phyloP scores from a whole-genome alignment of 345 rosid species.

The Citrus mangshanensis region DNA sequence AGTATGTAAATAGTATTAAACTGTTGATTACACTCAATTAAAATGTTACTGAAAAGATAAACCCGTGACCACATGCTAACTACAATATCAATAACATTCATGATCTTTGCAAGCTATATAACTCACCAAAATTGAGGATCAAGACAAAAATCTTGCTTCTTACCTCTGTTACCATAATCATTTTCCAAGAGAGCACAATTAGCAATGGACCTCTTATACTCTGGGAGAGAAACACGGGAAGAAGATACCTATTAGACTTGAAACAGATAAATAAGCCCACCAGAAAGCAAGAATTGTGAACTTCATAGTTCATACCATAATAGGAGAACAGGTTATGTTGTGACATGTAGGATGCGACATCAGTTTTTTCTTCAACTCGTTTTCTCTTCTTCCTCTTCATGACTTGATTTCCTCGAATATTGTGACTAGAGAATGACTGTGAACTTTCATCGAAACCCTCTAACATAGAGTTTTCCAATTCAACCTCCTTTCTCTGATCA shows the following conservation, averaged over 20 bases:
- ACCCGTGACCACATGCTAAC: neutral
- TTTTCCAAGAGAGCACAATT: slow-evolving; percentile 37
- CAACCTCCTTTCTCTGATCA: slow-evolving; percentile 42
- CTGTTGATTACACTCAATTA: neutral
- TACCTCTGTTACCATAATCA: slow-evolving; percentile 50
- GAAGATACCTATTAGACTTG: slow-evolving; percentile 13
- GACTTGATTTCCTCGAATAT: slow-evolving; percentile 32
- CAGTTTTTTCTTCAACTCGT: slow-evolving; percentile 58
- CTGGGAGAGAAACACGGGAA: slow-evolving; percentile 32
- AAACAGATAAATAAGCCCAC: slow-evolving; percentile 3
- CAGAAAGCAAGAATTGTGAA: slow-evolving; percentile 14
- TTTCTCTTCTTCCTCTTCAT: slow-evolving; percentile 67
- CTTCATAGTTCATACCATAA: slow-evolving; percentile 44
- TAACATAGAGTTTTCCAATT: slow-evolving; percentile 28
- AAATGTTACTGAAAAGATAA: neutral
- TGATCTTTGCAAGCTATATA: neutral
- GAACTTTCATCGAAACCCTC: slow-evolving; percentile 45
- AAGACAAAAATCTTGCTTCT: slow-evolving; percentile 8
- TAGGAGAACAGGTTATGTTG: slow-evolving; percentile 71
- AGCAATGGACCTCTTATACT: slow-evolving; percentile 43
- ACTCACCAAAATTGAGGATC: neutral
- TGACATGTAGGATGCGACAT: slow-evolving; percentile 47
- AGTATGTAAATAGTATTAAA: neutral
- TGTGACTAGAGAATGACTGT: slow-evolving; percentile 41
- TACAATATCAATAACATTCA: neutral